These are phyloP conservation scores for Vicia sativa DNA, from an alignment of 306 rosid species.

Conservation along the genomic window DNA sequence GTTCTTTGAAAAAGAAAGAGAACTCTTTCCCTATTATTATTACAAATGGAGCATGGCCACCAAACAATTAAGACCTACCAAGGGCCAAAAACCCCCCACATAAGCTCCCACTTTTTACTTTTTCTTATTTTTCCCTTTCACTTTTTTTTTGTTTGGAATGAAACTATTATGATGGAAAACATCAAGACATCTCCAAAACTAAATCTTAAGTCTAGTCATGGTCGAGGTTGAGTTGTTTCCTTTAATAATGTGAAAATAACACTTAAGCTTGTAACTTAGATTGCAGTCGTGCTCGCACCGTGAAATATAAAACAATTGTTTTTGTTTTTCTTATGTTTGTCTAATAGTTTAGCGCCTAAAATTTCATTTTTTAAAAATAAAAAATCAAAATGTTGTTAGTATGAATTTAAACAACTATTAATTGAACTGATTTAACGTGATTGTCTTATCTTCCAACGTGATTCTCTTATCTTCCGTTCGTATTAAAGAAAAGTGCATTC, in stretches of 20 bases:
- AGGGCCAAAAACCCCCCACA: conserved; percentile 29
- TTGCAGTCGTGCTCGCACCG: too few relatives aligned
- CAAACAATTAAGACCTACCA: conserved; percentile 37
- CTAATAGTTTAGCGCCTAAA: too few relatives aligned
- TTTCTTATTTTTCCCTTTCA: conserved; percentile 23
- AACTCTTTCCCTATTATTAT: conserved; percentile 24
- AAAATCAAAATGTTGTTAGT: too few relatives aligned
- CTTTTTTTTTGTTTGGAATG: conserved; percentile 9
- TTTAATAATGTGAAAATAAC: background rate
- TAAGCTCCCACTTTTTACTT: conserved; percentile 15
- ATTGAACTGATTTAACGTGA: too few relatives aligned
- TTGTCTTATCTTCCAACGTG: too few relatives aligned
- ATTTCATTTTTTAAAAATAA: too few relatives aligned
- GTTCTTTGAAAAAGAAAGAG: conserved; percentile 34
- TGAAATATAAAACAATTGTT: too few relatives aligned
- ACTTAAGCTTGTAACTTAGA: background rate
- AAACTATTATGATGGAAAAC: conserved; percentile 33
- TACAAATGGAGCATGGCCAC: conserved; percentile 45
- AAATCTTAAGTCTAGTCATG: background rate
- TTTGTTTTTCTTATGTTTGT: too few relatives aligned
- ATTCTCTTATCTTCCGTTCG: background rate
- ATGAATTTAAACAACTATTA: too few relatives aligned
- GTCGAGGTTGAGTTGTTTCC: background rate
- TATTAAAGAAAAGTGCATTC: background rate
- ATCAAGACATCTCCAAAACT: conserved; percentile 15